Conservation (phyloP, 2,329 filamentous ascomycete genomes). For the Xylaria sp. region DNA sequence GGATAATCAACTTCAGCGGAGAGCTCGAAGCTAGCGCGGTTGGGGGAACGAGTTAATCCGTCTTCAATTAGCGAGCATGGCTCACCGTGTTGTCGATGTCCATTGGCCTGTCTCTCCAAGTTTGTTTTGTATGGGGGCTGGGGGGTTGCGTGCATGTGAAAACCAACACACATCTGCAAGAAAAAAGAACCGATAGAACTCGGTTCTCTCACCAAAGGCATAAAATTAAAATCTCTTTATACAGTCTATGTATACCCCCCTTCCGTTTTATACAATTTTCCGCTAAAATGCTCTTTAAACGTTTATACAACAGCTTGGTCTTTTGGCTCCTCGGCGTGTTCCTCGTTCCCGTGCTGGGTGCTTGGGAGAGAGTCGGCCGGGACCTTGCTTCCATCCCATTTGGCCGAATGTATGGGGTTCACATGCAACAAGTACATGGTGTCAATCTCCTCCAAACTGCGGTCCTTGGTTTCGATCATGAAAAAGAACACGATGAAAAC, state of each 20-base stretch:
- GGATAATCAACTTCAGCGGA: neutral
- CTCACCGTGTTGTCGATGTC: too few relatives aligned
- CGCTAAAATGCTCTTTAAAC: neutral
- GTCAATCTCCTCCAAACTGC: conserved; percentile 79
- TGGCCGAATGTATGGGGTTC: conserved; percentile 59
- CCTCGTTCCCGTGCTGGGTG: neutral
- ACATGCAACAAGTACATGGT: conserved; percentile 73
- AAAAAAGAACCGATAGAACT: neutral
- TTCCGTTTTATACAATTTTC: neutral
- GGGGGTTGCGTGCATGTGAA: neutral
- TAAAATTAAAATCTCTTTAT: neutral
- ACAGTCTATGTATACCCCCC: neutral
- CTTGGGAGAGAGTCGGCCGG: conserved; percentile 32
- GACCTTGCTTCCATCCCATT: conserved; percentile 50
- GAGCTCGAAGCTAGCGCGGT: neutral
- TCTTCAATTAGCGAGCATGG: neutral
- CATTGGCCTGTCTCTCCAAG: too few relatives aligned
- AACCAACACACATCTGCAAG: too few relatives aligned
- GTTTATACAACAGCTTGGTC: neutral
- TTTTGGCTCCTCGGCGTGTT: neutral
- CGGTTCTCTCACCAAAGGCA: neutral
- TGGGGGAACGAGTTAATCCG: neutral
- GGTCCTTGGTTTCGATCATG: conserved; percentile 76
- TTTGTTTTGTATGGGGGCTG: too few relatives aligned
- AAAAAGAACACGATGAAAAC: conserved; percentile 78